Evolutionary conservation across 108 stramenopile species (phyloP).

Genomic region (Tribonema minus): DNA sequence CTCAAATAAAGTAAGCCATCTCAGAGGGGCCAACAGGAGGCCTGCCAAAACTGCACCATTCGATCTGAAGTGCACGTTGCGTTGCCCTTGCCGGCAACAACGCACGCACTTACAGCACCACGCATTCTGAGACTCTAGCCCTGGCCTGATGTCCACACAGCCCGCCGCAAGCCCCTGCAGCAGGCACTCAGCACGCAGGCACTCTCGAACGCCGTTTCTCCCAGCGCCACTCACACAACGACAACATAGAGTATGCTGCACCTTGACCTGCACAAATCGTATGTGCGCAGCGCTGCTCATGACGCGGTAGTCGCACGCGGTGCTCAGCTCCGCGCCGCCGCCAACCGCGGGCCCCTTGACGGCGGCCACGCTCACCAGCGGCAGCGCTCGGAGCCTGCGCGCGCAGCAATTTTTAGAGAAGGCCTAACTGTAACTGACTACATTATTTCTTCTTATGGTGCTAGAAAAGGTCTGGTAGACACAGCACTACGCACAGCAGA

Average conservation of each 20-base stretch:
- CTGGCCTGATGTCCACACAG: not conserved
- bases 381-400: not conserved
- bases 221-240: not conserved
- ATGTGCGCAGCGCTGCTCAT: not conserved
- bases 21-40: no score
- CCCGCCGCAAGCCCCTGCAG: not conserved
- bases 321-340: conserved; percentile 36
- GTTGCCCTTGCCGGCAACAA: not conserved
- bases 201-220: not conserved
- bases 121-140: not conserved
- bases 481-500: no score
- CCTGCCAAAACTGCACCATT: no score
- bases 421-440: no score
- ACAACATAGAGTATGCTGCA: not conserved
- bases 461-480: no score
- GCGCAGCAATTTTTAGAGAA: no score
- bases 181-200: not conserved
- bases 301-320: conserved; percentile 31
- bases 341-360: conserved; percentile 40
- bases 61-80: no score
- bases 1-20: no score
- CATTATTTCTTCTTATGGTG: no score
- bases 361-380: conserved; percentile 32
- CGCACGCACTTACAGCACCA: not conserved
- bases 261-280: conserved; percentile 44